These are phyloP conservation scores for Gloeostereum incarnatum DNA, from an alignment of 768 basidiomycete species.

Conservation along the genomic window DNA sequence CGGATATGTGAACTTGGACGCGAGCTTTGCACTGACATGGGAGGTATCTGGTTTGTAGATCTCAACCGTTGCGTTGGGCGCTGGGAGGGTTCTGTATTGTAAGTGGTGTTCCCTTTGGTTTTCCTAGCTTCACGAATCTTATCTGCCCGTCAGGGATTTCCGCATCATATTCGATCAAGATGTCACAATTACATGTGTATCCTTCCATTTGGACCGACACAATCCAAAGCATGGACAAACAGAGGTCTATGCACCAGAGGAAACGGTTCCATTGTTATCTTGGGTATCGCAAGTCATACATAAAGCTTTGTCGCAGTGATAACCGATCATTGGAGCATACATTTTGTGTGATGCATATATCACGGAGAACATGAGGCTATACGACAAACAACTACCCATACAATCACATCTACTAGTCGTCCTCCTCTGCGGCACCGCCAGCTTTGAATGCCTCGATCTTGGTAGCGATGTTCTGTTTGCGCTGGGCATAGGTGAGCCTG, in stretches of 20 bases:
- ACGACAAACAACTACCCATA: slow-evolving; percentile 2
- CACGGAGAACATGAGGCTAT: slow-evolving; percentile 9
- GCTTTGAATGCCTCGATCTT: slow-evolving; percentile 91
- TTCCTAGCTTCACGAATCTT: neutral
- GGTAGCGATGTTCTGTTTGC: slow-evolving; percentile 66
- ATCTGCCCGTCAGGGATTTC: slow-evolving; percentile 42
- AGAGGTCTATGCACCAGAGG: slow-evolving; percentile 28
- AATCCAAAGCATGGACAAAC: slow-evolving; percentile 29
- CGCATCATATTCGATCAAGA: slow-evolving; percentile 43
- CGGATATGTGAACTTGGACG: slow-evolving; percentile 62
- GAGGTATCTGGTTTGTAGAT: slow-evolving; percentile 77
- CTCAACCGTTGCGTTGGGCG: slow-evolving; percentile 61
- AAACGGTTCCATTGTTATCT: slow-evolving; percentile 28
- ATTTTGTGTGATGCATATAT: slow-evolving; percentile 10
- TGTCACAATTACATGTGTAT: slow-evolving; percentile 46
- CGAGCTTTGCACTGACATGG: slow-evolving; percentile 38
- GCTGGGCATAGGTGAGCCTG: slow-evolving; percentile 70
- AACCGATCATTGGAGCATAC: slow-evolving; percentile 2
- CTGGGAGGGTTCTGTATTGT: slow-evolving; percentile 78
- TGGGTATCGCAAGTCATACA: slow-evolving; percentile 50
- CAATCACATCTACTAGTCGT: slow-evolving; percentile 48
- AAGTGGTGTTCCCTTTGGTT: slow-evolving; percentile 18
- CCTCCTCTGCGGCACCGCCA: slow-evolving; percentile 45
- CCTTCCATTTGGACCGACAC: slow-evolving; percentile 37
- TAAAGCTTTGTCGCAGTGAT: slow-evolving; percentile 17